A percentile compares a stretch with the other conserved stretches of the same genome.
phyloP scores from a whole-genome alignment of 108 stramenopile genomes.

The Cyclotella cryptica region DNA sequence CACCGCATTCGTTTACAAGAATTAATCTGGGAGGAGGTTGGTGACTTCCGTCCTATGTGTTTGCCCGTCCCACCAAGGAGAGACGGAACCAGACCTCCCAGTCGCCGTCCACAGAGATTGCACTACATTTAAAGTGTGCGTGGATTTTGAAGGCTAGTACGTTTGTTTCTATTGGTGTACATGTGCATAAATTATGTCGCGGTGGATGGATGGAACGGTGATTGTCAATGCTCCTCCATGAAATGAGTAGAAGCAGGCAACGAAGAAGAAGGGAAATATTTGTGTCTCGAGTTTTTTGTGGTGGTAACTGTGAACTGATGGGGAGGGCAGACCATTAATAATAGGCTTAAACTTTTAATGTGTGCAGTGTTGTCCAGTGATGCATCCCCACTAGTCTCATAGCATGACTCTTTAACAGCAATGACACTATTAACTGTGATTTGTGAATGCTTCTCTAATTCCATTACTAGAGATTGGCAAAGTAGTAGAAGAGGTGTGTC shows the following conservation, averaged over 20 bases:
- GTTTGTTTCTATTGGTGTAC: neutral
- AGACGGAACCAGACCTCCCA: slow-evolving; percentile 54
- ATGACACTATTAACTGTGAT: too few species aligned
- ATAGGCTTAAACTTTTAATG: neutral
- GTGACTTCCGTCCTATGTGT: slow-evolving; percentile 81
- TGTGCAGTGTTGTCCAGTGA: too few species aligned
- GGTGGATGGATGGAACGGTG: neutral
- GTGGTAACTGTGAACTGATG: neutral
- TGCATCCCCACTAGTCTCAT: too few species aligned
- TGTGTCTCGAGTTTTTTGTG: neutral
- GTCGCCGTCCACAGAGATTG: slow-evolving; percentile 38
- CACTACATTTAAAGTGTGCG: slow-evolving; percentile 48
- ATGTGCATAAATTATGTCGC: slow-evolving; percentile 4
- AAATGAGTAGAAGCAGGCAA: slow-evolving; percentile 10
- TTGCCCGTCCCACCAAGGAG: slow-evolving; percentile 72
- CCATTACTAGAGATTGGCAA: too few species aligned
- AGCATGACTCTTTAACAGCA: too few species aligned
- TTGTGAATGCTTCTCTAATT: too few species aligned
- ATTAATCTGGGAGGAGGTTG: slow-evolving; percentile 92
- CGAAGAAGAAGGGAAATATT: neutral
- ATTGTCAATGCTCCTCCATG: slow-evolving; percentile 6
- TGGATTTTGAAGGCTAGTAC: neutral
- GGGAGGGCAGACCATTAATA: neutral
- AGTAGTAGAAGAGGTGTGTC: too few species aligned
- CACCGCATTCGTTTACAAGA: slow-evolving; percentile 83